phyloP scores from a whole-genome alignment of 2,329 filamentous ascomycete genomes.

The Fusarium tupiense region DNA sequence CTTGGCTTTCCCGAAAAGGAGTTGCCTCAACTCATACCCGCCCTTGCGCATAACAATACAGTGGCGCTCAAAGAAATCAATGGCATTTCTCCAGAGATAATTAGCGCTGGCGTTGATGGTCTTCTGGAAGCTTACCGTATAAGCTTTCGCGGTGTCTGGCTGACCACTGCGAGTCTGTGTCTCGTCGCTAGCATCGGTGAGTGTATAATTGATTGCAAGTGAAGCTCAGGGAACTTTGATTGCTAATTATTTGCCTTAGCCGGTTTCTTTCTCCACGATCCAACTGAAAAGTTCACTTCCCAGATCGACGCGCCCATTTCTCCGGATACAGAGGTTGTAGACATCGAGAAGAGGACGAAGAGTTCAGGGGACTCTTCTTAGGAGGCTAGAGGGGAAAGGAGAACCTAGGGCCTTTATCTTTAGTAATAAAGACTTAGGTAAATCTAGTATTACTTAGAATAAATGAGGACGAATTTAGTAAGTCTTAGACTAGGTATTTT shows the following conservation, averaged over 20 bases:
- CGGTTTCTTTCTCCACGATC: not conserved
- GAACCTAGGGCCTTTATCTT: too few species aligned
- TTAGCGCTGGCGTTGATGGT: not conserved
- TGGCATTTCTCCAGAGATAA: not conserved
- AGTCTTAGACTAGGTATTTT: too few species aligned
- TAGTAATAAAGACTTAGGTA: too few species aligned
- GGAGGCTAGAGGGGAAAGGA: too few species aligned
- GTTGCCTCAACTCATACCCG: not conserved
- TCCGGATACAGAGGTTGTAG: not conserved
- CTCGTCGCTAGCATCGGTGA: not conserved
- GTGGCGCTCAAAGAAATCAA: not conserved
- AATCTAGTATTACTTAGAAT: too few species aligned
- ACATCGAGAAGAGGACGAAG: not conserved
- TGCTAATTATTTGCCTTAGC: not conserved
- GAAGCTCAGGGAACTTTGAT: fast-evolving
- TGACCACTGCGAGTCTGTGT: not conserved
- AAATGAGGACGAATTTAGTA: too few species aligned
- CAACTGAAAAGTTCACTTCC: not conserved
- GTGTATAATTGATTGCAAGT: not conserved
- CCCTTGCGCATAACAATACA: not conserved
- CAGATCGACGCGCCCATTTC: not conserved
- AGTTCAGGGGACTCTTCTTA: not conserved
- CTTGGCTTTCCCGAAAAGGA: not conserved
- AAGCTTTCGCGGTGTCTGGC: not conserved
- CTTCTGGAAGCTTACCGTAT: not conserved